Percentiles rank a stretch among this genome's conserved stretches.
Evolutionary conservation across 2,329 filamentous ascomycete genomes (phyloP).

Genomic region (Scedosporium apiospermum): DNA sequence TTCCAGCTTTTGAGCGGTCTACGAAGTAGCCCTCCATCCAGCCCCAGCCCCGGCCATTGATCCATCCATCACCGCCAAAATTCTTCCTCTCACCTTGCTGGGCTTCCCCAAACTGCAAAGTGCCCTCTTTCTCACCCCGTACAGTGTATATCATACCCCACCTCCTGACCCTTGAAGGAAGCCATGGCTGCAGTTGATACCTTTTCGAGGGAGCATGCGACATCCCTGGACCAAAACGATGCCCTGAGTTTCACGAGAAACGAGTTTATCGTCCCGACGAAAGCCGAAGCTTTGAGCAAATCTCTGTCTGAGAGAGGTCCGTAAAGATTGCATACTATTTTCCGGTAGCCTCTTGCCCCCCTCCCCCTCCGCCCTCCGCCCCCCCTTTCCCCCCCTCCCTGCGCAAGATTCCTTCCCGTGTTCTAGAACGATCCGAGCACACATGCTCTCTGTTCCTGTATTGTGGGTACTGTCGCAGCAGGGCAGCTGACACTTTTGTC

Average conservation of each 20-base stretch:
- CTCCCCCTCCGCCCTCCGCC: background rate
- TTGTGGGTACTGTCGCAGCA: background rate
- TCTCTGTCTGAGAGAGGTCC: conserved; percentile 15
- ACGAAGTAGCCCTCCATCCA: too few species aligned
- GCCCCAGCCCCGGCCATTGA: background rate
- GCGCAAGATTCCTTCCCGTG: background rate
- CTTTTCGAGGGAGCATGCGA: conserved; percentile 8
- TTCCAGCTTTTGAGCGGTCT: too few species aligned
- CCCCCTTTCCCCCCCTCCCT: background rate
- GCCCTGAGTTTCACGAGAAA: conserved; percentile 44
- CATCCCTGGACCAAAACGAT: conserved; percentile 43
- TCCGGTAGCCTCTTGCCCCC: background rate
- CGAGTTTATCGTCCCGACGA: conserved; percentile 62
- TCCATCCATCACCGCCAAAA: background rate
- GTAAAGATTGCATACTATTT: background rate
- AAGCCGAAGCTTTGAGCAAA: conserved; percentile 18
- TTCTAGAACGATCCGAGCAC: background rate
- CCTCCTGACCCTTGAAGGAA: background rate
- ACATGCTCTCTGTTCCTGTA: background rate
- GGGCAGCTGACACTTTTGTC: background rate
- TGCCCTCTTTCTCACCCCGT: background rate
- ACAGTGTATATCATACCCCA: background rate
- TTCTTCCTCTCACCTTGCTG: background rate
- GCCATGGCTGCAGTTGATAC: conserved; percentile 1
- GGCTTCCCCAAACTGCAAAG: background rate